Evolutionary conservation across 805 yeast genomes (phyloP).

Genomic region (Saturnispora galanensis): DNA sequence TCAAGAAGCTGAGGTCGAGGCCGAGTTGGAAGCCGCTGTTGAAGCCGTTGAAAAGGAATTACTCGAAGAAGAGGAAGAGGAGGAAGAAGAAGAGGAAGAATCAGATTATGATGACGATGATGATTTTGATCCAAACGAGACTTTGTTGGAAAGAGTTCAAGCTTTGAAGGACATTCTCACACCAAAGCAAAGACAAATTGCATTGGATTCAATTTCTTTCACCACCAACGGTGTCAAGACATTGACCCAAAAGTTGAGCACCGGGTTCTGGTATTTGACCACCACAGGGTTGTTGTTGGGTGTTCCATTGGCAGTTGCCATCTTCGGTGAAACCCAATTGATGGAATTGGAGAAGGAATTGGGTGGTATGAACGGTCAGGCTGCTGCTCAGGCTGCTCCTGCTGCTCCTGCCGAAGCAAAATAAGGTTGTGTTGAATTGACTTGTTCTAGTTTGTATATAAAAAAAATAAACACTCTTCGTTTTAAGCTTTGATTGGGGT

Average conservation of each 20-base stretch:
- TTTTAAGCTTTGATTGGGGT: neutral
- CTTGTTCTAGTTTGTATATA: neutral
- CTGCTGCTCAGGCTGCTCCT: constrained; percentile 10
- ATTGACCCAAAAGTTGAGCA: constrained; percentile 55
- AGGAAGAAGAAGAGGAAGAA: constrained; percentile 28
- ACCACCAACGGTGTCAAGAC: constrained; percentile 34
- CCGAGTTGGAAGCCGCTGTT: constrained; percentile 27
- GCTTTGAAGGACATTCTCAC: constrained; percentile 91
- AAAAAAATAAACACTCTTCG: neutral
- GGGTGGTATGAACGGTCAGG: constrained; percentile 17
- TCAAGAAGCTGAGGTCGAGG: constrained; percentile 15
- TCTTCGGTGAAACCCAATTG: constrained; percentile 87
- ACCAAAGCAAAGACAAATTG: constrained; percentile 63
- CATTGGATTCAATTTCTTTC: constrained; percentile 23
- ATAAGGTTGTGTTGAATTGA: neutral
- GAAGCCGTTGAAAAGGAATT: constrained; percentile 27
- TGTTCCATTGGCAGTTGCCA: constrained; percentile 84
- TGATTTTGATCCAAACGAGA: constrained; percentile 78
- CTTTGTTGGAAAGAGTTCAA: constrained; percentile 73
- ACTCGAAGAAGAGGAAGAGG: constrained; percentile 25
- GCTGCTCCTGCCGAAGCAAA: constrained; percentile 11
- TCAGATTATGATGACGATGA: constrained; percentile 55
- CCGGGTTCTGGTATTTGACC: constrained; percentile 74
- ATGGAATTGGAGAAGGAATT: constrained; percentile 90
- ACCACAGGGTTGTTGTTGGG: constrained; percentile 80